These are phyloP conservation scores for Ganoderma lucidum DNA, from an alignment of 1,284 basidiomycete genomes.

Conservation along the genomic window DNA sequence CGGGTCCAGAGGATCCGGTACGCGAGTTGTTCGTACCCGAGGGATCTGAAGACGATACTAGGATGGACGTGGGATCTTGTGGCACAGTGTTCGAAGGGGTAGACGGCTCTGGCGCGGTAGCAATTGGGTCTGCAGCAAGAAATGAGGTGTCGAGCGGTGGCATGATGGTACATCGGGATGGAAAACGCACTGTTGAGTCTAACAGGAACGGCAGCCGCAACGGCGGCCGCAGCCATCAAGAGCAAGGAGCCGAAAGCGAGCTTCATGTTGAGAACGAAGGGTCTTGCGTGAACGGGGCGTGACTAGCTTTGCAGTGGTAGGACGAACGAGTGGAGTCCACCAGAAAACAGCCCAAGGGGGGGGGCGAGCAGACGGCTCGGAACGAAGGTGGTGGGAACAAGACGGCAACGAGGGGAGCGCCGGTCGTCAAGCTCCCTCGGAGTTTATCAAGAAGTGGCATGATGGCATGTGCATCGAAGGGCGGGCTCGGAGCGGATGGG, in stretches of 20 bases:
- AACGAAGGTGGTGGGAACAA: slow-evolving; percentile 21
- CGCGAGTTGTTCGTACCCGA: not conserved
- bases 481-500: not conserved
- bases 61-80: not conserved
- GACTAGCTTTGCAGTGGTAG: slow-evolving; percentile 10
- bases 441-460: slow-evolving; percentile 22
- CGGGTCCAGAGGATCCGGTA: not conserved
- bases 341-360: not conserved
- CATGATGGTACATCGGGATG: too few relatives aligned
- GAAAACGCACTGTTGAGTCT: slow-evolving; percentile 13
- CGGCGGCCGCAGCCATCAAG: slow-evolving; percentile 16
- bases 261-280: slow-evolving; percentile 22
- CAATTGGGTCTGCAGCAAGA: not conserved
- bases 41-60: not conserved
- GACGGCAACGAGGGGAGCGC: slow-evolving; percentile 24
- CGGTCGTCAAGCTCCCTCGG: slow-evolving; percentile 23
- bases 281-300: not conserved
- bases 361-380: slow-evolving; percentile 7
- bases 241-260: slow-evolving; percentile 14
- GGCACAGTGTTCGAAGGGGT: not conserved
- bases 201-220: slow-evolving; percentile 15
- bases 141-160: not conserved
- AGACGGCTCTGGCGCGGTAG: not conserved
- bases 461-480: not conserved
- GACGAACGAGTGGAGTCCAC: slow-evolving; percentile 31